Percentiles rank a stretch among this genome's conserved stretches.
Conservation (phyloP, 495 filamentous ascomycete genomes). For the Ascobolus immersus region DNA sequence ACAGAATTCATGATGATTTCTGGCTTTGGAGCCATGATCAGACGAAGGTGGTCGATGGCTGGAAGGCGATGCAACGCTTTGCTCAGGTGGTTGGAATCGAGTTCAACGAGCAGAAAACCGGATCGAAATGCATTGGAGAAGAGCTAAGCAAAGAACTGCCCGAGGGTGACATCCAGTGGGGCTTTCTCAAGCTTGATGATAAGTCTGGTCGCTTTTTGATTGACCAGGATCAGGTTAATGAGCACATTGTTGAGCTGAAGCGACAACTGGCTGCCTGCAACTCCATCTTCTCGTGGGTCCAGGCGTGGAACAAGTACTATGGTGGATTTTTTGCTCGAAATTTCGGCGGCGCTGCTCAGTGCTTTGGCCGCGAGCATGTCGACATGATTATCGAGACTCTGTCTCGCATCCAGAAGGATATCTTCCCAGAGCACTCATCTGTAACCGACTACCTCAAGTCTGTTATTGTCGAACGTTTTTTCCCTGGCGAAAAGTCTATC, state of each 20-base stretch:
- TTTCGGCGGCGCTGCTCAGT: constrained; percentile 36
- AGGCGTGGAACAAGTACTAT: constrained; percentile 42
- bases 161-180: constrained; percentile 36
- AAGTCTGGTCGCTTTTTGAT: constrained; percentile 32
- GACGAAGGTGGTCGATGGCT: constrained; percentile 28
- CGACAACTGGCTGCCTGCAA: constrained; percentile 30
- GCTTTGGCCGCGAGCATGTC: constrained; percentile 37
- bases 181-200: constrained; percentile 35
- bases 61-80: constrained; percentile 31
- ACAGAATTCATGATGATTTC: constrained; percentile 41
- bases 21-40: constrained; percentile 39
- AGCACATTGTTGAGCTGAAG: constrained; percentile 34
- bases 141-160: constrained; percentile 20
- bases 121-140: constrained; percentile 24
- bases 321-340: constrained; percentile 38
- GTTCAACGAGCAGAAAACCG: constrained; percentile 34
- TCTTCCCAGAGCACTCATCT: constrained; percentile 24
- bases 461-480: constrained; percentile 27
- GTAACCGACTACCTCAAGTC: constrained; percentile 33
- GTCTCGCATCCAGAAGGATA: constrained; percentile 29
- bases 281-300: constrained; percentile 35
- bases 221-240: constrained; percentile 34
- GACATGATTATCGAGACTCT: constrained; percentile 36
- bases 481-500: constrained; percentile 18
- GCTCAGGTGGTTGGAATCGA: constrained; percentile 28